These are phyloP conservation scores for Xerocomus brunneocitrinus DNA, from an alignment of 768 basidiomycete genomes.

Conservation along the genomic window DNA sequence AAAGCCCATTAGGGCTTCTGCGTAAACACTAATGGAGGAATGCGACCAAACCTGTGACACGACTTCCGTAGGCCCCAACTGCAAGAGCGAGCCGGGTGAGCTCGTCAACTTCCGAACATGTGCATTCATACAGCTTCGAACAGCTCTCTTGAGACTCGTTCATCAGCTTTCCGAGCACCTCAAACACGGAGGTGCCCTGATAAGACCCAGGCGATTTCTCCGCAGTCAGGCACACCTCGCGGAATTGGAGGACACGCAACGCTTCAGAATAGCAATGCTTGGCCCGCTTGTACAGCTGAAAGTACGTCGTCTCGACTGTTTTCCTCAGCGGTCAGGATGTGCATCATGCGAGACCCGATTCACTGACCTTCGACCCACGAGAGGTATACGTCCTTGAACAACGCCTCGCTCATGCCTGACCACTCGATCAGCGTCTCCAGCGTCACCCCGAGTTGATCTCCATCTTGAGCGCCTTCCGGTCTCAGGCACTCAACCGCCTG, in stretches of 20 bases:
- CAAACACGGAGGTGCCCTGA: slow-evolving; percentile 31
- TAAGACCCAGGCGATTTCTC: slow-evolving; percentile 21
- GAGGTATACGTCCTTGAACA: slow-evolving; percentile 66
- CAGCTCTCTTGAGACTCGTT: slow-evolving; percentile 76
- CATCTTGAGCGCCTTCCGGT: slow-evolving; percentile 33
- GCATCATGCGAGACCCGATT: not conserved
- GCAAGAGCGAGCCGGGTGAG: slow-evolving; percentile 58
- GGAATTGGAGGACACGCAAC: slow-evolving; percentile 74
- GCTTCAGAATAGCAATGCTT: slow-evolving; percentile 82
- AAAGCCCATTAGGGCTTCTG: not conserved
- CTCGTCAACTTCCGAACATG: slow-evolving; percentile 72
- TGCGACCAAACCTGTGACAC: slow-evolving; percentile 64
- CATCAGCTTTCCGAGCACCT: slow-evolving; percentile 66
- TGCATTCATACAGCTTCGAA: slow-evolving; percentile 66
- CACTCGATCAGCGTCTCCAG: slow-evolving; percentile 69
- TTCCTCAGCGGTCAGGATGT: not conserved
- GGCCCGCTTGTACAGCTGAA: slow-evolving; percentile 79
- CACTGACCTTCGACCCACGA: slow-evolving; percentile 74
- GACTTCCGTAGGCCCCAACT: slow-evolving; percentile 75
- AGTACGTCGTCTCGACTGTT: slow-evolving; percentile 67
- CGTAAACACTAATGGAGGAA: not conserved
- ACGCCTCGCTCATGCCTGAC: slow-evolving; percentile 49
- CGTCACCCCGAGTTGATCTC: slow-evolving; percentile 57
- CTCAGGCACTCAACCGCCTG: slow-evolving; percentile 50
- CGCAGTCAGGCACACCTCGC: slow-evolving; percentile 54